These are phyloP conservation scores for Onygenales sp. DNA, from an alignment of 2,329 filamentous ascomycete genomes.

Conservation along the genomic window DNA sequence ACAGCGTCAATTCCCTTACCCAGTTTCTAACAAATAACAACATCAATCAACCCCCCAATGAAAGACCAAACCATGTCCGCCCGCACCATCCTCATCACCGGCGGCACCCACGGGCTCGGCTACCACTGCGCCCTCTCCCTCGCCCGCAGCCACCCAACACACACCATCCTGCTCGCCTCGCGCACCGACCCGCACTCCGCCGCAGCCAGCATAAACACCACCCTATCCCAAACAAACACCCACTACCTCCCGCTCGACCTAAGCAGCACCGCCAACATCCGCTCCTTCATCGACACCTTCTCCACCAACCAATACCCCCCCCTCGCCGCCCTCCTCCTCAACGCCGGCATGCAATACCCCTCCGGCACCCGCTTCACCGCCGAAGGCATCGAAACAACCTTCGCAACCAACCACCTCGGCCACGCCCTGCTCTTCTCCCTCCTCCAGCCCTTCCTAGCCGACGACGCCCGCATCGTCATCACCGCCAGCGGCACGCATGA, in stretches of 20 bases:
- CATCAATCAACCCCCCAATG: neutral
- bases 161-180: slow-evolving; percentile 35
- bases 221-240: slow-evolving; percentile 31
- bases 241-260: slow-evolving; percentile 38
- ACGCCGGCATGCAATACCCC: slow-evolving; percentile 40
- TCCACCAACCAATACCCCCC: slow-evolving; percentile 25
- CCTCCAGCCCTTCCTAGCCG: slow-evolving; percentile 31
- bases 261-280: slow-evolving; percentile 28
- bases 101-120: slow-evolving; percentile 37
- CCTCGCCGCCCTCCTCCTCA: slow-evolving; percentile 38
- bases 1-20: neutral
- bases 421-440: slow-evolving; percentile 43
- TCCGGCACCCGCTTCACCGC: slow-evolving; percentile 21
- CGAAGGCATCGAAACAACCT: slow-evolving; percentile 42
- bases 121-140: slow-evolving; percentile 34
- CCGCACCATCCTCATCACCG: slow-evolving; percentile 32
- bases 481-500: slow-evolving; percentile 40
- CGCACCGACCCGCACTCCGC: slow-evolving; percentile 35
- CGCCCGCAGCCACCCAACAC: slow-evolving; percentile 32
- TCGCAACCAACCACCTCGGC: slow-evolving; percentile 42
- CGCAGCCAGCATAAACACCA: slow-evolving; percentile 35
- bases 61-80: neutral
- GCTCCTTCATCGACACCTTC: slow-evolving; percentile 33
- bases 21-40: neutral
- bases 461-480: slow-evolving; percentile 36